Evolutionary conservation across 108 stramenopile genomes (phyloP).

Genomic region (Cyclotella distinguenda): DNA sequence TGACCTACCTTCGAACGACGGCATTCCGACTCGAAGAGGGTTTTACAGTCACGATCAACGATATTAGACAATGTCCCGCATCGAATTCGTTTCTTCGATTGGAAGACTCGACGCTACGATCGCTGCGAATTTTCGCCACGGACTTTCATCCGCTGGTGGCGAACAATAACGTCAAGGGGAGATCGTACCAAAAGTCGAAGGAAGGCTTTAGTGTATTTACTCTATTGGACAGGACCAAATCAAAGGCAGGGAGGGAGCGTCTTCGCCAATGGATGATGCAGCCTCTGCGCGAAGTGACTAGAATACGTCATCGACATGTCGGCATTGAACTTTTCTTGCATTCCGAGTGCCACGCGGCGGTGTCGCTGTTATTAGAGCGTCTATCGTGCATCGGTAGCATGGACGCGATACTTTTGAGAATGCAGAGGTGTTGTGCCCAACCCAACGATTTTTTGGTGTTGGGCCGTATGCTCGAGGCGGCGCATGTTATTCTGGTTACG

Average conservation of each 20-base stretch:
- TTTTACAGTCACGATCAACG: conserved; percentile 59
- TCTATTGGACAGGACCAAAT: conserved; percentile 83
- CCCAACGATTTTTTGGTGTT: conserved; percentile 71
- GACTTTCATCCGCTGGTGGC: conserved; percentile 81
- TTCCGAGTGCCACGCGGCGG: conserved; percentile 45
- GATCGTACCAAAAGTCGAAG: conserved; percentile 60
- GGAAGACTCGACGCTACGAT: conserved; percentile 54
- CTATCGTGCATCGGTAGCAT: conserved; percentile 71
- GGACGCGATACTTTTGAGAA: conserved; percentile 74
- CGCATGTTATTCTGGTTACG: conserved; percentile 54
- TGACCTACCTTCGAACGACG: conserved; percentile 70
- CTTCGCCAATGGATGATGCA: conserved; percentile 91
- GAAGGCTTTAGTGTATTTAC: conserved; percentile 93
- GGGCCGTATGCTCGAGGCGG: conserved; percentile 56
- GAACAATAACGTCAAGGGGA: conserved; percentile 38
- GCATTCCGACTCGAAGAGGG: conserved; percentile 74
- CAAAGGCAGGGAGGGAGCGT: conserved; percentile 75
- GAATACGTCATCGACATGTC: conserved; percentile 71
- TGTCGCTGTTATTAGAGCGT: conserved; percentile 48
- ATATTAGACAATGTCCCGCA: conserved; percentile 52
- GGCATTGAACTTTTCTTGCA: conserved; percentile 85
- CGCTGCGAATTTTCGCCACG: conserved; percentile 79
- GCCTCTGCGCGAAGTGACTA: conserved; percentile 60
- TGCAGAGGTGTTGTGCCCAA: conserved; percentile 78
- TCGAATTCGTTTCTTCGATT: conserved; percentile 63